Base-by-base conservation (phyloP, 768 basidiomycete species). In the Leccinum obscurum region DNA sequence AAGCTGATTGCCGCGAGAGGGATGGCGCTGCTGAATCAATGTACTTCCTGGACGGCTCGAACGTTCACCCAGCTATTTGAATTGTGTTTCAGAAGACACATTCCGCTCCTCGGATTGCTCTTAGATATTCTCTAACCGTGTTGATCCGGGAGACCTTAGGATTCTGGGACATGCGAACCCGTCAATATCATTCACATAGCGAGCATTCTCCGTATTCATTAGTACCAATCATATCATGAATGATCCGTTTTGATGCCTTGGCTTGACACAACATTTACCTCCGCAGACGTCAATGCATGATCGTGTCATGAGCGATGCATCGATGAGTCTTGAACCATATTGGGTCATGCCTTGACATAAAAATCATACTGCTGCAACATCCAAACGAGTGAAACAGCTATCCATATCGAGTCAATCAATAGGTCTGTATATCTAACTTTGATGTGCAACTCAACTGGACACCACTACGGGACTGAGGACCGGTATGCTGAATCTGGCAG, bases 321-420 rank as follows among this genome's bases (percentile, higher is more conserved):
- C 41, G 41, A 44, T 44, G n/a, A 37, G 20, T 13, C 22, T 49
- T 41, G 20, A 55, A 63, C 41, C n/a, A 59, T 30, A n/a, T 11
- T 35, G 15, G 50, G 30, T 72, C 62, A 79, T 24, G 62, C 24
- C 63, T 75, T 76, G 68, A 95, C 83, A 75, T 95, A 95, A 74
- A 84, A 90, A 53, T 87, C 83, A 69, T 93, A 93, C 68, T 93
- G 89, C 22, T 76, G 77, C 65, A 91, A 76, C 93, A 95, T 95
- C 93, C 93, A 95, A 56, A 88, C 73, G 60, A 95, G 77, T 1
- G 88, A 87, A 2, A 76, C 75, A 3, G 84, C 91, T 93, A 64
- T 55, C 63, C 50, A 62, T 41, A 46, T 52, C 30, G 9, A 61
- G 65, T 62, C 59, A 61, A 61, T 59, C 61, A 44, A 61, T 58